Evolutionary conservation across 2,329 filamentous ascomycete species (phyloP), one percentile per base, ranked within the genome.

Genomic region (Alternaria ventricosa): DNA sequence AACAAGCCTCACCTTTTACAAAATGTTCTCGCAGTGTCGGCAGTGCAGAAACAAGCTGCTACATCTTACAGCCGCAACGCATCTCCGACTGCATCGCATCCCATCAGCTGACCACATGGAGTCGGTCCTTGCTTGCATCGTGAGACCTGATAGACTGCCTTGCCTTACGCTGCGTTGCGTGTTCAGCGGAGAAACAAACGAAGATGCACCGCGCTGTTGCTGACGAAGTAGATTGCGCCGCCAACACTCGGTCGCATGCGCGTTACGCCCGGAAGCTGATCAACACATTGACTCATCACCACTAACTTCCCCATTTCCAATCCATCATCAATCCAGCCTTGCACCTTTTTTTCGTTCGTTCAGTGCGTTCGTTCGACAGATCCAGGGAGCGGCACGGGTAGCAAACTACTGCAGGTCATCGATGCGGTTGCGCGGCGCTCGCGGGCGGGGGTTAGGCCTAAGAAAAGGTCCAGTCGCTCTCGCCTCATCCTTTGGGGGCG

Each of bases 401-500:
- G 51, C 23, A 18, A 33, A 50, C 46, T 27, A 27, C 46, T 64
- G 67, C 67, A 66, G 50, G 67, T 64, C 65, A 64, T 60, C 51
- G 41, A 62, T 62, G 64, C 61, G 56, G 60, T 57, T 57, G 50
- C 50, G 61, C 13, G 61, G 56, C 51, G 47, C 27, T 56, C 33
- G 57, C 47, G 55, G 55, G 57, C 55, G 60, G 36, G 36, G 36
- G n/a, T 41, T 36, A 36, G 61, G 63, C 51, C 62, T 59, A 47
- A 67, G 49, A 58, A 60, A 62, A 60, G 59, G 62, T 61, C 55
- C 50, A 18, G 36, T 41, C 36, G 36, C 36, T 41, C 36, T 41
- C 36, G 36, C 36, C 36, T 44, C 33, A 33, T 58, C 18, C 44
- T 47, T 50, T 30, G 30, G 61, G 55, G 44, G 28, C 36, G 36